Base-by-base conservation (phyloP, 345 rosid genomes). In the Citrus sp. region DNA sequence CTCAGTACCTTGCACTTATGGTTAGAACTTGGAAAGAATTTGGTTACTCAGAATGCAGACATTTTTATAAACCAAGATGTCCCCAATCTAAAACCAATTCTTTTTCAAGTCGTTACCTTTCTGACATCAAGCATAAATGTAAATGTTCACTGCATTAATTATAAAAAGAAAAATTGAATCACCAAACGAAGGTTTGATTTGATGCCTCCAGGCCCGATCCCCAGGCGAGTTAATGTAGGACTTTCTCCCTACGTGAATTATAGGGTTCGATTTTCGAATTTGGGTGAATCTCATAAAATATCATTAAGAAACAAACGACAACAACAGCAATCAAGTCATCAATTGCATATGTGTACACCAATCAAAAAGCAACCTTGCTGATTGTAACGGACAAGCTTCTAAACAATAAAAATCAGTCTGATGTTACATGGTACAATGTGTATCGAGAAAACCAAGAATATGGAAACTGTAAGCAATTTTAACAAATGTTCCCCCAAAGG, bases 1-100 rank as follows among this genome's bases (percentile, higher is more conserved):
- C 32, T 46, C 6, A 4, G 75, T 38, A 54, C 21, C 83, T 83
- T 80, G 86, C 81, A 77, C 25, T 56, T 28, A 25, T 14, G 12
- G 16, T n/a, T 46, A 22, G 64, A 51, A 62, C 51, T 46, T 13
- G 18, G 51, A 46, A 46, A 18, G 30, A 35, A 62, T 14, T 64
- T 27, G 30, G 25, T 28, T 25, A 10, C 21, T 38, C 18, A n/a
- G 34, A 34, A 61, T n/a, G 24, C 51, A 24, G 27, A 10, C 16
- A 22, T n/a, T 40, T 2, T 32, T 42, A 16, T 10, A 6, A 66
- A 24, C 19, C 40, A 62, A 61, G 67, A 46, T 22, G 16, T 63
- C 14, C 51, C 5, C 51, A 13, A 4, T 3, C 51, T 46, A 13
- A 46, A 46, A 46, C 51, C 51, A 12, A 13, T 13, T 4, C 51